Percentiles rank a stretch among this genome's conserved stretches.
phyloP scores from a whole-genome alignment of 75 land plant species.

The Larix kaempferi region DNA sequence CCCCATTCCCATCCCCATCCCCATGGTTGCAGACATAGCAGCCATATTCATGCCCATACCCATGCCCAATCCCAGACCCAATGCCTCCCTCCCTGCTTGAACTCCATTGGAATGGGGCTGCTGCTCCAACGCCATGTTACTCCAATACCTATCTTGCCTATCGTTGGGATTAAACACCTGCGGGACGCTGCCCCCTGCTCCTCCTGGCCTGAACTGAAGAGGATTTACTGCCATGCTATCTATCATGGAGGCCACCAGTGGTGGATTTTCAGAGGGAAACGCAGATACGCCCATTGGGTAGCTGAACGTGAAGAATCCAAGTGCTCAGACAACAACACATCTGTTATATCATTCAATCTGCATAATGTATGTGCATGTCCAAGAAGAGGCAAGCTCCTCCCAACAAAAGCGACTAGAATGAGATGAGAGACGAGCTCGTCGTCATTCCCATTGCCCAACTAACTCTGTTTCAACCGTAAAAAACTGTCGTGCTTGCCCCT shows the following conservation, averaged over 20 bases:
- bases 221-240: slow-evolving; percentile 10
- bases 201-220: background rate
- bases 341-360: background rate
- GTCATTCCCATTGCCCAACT: slow-evolving; percentile 5
- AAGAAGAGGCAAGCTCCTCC: background rate
- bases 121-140: background rate
- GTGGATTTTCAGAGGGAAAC: slow-evolving; percentile 7
- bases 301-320: background rate
- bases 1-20: background rate
- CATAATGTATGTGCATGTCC: background rate
- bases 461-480: background rate
- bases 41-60: background rate
- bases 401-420: background rate
- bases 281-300: slow-evolving; percentile 4
- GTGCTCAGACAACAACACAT: background rate
- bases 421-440: background rate
- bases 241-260: slow-evolving; percentile 1
- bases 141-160: slow-evolving; percentile 5
- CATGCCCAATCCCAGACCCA: slow-evolving; percentile 3
- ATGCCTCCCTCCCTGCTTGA: background rate
- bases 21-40: no score
- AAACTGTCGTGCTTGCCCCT: background rate
- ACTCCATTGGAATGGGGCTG: background rate
- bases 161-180: background rate
- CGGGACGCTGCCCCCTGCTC: background rate